These are phyloP conservation scores for Stagonosporopsis rhizophila DNA, from an alignment of 2,329 filamentous ascomycete genomes.

Conservation along the genomic window DNA sequence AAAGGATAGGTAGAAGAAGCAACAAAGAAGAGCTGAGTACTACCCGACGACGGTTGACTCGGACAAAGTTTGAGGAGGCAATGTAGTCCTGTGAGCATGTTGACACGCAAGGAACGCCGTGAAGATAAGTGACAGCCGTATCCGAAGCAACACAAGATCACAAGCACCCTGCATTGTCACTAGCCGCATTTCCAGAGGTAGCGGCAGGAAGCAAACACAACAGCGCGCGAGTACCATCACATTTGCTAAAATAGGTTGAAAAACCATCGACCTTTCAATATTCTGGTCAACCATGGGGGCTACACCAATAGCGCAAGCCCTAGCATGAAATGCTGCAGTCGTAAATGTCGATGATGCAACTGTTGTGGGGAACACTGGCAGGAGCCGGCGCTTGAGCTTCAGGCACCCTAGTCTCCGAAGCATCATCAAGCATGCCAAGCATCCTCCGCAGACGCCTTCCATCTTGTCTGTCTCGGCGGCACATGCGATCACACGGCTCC, in stretches of 20 bases:
- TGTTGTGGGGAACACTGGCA: slow-evolving; percentile 9
- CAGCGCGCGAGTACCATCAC: background rate
- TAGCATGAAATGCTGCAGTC: background rate
- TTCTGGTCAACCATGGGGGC: no score
- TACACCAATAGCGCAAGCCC: background rate
- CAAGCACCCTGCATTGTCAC: slow-evolving; percentile 6
- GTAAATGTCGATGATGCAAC: slow-evolving; percentile 16
- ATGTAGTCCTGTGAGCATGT: slow-evolving; percentile 3
- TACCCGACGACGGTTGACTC: background rate
- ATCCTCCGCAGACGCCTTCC: slow-evolving; percentile 10
- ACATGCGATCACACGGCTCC: background rate
- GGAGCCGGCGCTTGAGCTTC: background rate
- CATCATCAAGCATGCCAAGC: slow-evolving; percentile 23
- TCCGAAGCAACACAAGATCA: slow-evolving; percentile 16
- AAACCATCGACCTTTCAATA: background rate
- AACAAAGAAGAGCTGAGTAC: background rate
- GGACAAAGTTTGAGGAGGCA: background rate
- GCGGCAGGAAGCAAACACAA: slow-evolving; percentile 9
- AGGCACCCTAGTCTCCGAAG: slow-evolving; percentile 5
- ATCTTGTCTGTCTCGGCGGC: slow-evolving; percentile 3
- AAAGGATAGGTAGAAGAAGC: slow-evolving; percentile 31
- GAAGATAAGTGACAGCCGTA: slow-evolving; percentile 4
- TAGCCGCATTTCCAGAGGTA: background rate
- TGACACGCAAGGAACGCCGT: slow-evolving; percentile 8
- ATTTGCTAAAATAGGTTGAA: background rate